Percentiles rank a stretch among this genome's conserved stretches.
Conservation (phyloP, 352 stramenopile species). For the Phytopythium oedochilum region DNA sequence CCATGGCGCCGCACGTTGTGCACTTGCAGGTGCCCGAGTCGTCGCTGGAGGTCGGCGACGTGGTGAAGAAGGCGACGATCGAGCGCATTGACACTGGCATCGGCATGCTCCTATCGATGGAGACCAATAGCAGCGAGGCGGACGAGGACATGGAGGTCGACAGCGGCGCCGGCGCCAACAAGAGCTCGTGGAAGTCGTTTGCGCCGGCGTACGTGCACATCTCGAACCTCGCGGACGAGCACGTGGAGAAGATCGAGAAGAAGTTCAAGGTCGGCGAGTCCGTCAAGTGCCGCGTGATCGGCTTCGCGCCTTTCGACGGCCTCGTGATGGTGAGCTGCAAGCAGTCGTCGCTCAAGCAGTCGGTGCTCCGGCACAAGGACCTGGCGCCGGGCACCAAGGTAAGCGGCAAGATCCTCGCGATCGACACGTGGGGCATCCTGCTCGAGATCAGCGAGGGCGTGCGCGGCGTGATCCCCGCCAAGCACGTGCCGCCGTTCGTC, state of each 20-base stretch:
- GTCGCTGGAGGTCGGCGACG: slow-evolving; percentile 55
- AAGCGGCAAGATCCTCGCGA: slow-evolving; percentile 72
- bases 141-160: slow-evolving; percentile 55
- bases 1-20: slow-evolving; percentile 86
- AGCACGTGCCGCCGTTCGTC: slow-evolving; percentile 79
- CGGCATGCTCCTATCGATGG: slow-evolving; percentile 84
- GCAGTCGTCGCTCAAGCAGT: slow-evolving; percentile 64
- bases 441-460: slow-evolving; percentile 85
- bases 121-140: slow-evolving; percentile 25
- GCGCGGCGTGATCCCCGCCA: slow-evolving; percentile 58
- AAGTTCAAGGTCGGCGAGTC: slow-evolving; percentile 61
- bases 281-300: slow-evolving; percentile 73
- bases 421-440: slow-evolving; percentile 82
- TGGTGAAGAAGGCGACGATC: slow-evolving; percentile 63
- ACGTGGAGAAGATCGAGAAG: slow-evolving; percentile 87
- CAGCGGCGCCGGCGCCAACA: slow-evolving; percentile 20
- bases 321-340: slow-evolving; percentile 85
- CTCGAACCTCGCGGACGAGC: slow-evolving; percentile 76
- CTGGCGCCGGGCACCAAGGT: slow-evolving; percentile 70
- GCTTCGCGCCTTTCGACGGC: slow-evolving; percentile 82
- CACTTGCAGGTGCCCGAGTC: slow-evolving; percentile 63
- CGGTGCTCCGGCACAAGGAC: slow-evolving; percentile 77
- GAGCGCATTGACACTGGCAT: slow-evolving; percentile 82
- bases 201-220: slow-evolving; percentile 86
- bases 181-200: slow-evolving; percentile 78